Base-by-base conservation (phyloP, 495 filamentous ascomycete species). In the Pyronema omphalodes region DNA sequence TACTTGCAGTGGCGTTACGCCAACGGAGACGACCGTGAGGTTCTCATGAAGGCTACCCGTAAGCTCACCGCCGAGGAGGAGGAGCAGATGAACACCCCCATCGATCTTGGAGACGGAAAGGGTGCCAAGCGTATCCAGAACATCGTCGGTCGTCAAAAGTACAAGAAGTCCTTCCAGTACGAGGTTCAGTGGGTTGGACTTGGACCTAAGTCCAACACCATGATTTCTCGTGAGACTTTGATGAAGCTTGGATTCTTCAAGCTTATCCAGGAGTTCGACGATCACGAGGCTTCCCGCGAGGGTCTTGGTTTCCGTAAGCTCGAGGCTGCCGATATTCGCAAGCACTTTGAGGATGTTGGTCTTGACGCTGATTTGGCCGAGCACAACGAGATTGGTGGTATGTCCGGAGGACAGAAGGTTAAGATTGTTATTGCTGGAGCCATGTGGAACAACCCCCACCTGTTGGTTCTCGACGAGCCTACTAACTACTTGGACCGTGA, bases 401-500 rank as follows among this genome's bases (percentile, higher is more conserved):
- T 98, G 4, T 95, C 88, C 5, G 91, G 91, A 70, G 91, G 91
- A n/a, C 91, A 98, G 67, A 98, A 98, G 71, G 91, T 98, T 70
- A 98, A 98, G 76, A 91, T 98, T 44, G 91, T 98, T 46, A 78
- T 98, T 45, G 89, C 91, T n/a, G 87, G 84, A 60, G 86, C 86
- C 57, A 91, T 94, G 87, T 94, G 88, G 91, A 94, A 94, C 70
- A 96, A 94, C 73, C 91, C 91, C 0, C 91, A 98, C 73, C 71
- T 98, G 56, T 79, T 98, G 49, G 91, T 98, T 14, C 82, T 98
- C 12, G 91, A 98, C 78, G 91, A 98, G 71, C 91, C 91, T 34
- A 96, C 91, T 69, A 98, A 98, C 74, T 98, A 94, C 76, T 78
- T 98, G 71, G 91, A 98, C 60, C 86, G 91, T 60, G 93, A 98